Conservation (phyloP, 192 early-diverging fungal species). For the Blastocladiella britannica region DNA sequence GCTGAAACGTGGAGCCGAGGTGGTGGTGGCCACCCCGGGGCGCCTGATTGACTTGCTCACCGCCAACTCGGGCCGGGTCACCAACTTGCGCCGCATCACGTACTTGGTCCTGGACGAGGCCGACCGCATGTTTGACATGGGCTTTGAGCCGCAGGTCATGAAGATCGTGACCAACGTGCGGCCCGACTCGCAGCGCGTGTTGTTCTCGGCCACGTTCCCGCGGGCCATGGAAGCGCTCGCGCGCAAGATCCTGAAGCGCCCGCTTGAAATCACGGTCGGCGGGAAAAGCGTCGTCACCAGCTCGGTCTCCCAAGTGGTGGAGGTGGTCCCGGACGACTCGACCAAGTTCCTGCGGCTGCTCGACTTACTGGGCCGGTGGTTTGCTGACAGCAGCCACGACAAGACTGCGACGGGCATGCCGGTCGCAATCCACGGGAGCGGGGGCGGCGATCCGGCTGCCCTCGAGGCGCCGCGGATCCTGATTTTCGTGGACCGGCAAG, state of each 20-base stretch:
- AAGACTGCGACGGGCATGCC: too few species aligned
- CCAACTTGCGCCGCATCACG: conserved; percentile 67
- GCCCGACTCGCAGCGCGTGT: conserved; percentile 63
- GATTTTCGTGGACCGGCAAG: conserved; percentile 91
- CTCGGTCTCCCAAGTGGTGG: conserved; percentile 76
- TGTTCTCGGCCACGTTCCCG: conserved; percentile 92
- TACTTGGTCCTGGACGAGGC: conserved; percentile 95
- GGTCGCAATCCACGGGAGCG: too few species aligned
- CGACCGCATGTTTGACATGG: conserved; percentile 97
- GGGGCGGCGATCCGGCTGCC: too few species aligned
- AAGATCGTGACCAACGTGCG: conserved; percentile 82
- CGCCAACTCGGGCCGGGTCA: conserved; percentile 71
- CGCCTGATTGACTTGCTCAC: conserved; percentile 71
- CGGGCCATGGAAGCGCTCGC: conserved; percentile 89
- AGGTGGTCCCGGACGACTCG: conserved; percentile 52
- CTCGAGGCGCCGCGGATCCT: conserved; percentile 39
- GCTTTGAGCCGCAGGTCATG: conserved; percentile 95
- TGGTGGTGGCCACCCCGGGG: conserved; percentile 81
- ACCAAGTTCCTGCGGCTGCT: conserved; percentile 72
- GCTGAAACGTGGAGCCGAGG: conserved; percentile 72
- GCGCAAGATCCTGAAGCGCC: conserved; percentile 70
- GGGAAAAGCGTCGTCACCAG: conserved; percentile 70
- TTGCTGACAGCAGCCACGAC: too few species aligned
- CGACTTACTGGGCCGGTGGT: conserved; percentile 66
- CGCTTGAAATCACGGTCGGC: conserved; percentile 87